phyloP scores from a whole-genome alignment of 805 yeast species.

The Wickerhamiella spandovensis region DNA sequence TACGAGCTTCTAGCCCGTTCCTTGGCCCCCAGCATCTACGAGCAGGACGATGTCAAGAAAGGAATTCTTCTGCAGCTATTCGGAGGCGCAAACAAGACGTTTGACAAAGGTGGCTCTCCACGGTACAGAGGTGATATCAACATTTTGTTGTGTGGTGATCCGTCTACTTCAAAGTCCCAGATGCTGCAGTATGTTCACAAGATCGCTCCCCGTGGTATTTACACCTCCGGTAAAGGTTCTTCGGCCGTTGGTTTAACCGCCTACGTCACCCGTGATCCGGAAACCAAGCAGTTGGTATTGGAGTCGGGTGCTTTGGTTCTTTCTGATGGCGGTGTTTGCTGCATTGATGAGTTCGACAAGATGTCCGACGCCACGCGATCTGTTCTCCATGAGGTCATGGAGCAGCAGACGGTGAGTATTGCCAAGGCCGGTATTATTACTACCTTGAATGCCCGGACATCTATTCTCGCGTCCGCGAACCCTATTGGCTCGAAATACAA shows the following conservation, averaged over 20 bases:
- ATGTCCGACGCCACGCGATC: constrained; percentile 92
- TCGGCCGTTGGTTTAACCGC: constrained; percentile 99
- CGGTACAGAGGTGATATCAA: constrained; percentile 93
- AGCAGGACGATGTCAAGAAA: constrained; percentile 92
- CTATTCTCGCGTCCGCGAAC: constrained; percentile 90
- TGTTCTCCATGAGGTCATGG: constrained; percentile 97
- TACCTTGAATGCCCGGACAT: constrained; percentile 89
- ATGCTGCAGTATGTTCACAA: constrained; percentile 88
- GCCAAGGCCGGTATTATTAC: constrained; percentile 98
- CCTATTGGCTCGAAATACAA: constrained; percentile 93
- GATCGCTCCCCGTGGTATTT: constrained; percentile 95
- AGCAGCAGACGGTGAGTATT: constrained; percentile 94
- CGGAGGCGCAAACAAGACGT: constrained; percentile 88
- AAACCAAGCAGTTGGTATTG: constrained; percentile 81
- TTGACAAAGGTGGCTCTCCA: constrained; percentile 68
- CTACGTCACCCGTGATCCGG: constrained; percentile 85
- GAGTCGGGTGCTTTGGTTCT: constrained; percentile 94
- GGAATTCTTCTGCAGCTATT: constrained; percentile 86
- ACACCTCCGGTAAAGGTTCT: constrained; percentile 97
- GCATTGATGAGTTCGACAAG: constrained; percentile 97
- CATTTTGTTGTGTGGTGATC: constrained; percentile 89
- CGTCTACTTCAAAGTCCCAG: constrained; percentile 95
- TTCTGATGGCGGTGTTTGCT: constrained; percentile 96
- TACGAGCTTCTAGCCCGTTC: constrained; percentile 82
- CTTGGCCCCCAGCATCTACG: constrained; percentile 92